phyloP scores from a whole-genome alignment of 192 early-diverging fungal species.

The Oehlia diaphana region DNA sequence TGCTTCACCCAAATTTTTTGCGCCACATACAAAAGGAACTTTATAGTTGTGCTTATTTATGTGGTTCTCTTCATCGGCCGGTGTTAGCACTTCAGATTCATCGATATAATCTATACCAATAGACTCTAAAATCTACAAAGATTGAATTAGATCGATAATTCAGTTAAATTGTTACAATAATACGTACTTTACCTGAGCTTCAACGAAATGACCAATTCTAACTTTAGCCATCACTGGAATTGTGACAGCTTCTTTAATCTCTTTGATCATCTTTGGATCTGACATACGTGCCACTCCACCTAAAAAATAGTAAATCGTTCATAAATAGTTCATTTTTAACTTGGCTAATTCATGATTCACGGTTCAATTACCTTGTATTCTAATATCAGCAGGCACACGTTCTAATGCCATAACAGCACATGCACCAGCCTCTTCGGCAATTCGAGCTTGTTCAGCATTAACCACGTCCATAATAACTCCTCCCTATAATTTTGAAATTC shows the following conservation, averaged over 20 bases:
- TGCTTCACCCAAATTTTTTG: constrained; percentile 96
- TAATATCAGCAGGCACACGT: constrained; percentile 98
- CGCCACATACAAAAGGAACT: constrained; percentile 95
- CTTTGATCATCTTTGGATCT: constrained; percentile 96
- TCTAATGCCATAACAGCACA: constrained; percentile 97
- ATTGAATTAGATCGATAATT: constrained; percentile 1
- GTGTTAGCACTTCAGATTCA: constrained; percentile 94
- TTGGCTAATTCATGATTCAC: background rate
- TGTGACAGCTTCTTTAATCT: constrained; percentile 91
- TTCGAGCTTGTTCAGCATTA: constrained; percentile 95
- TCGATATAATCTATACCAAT: constrained; percentile 97
- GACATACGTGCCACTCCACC: constrained; percentile 98
- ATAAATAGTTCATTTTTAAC: constrained; percentile 12
- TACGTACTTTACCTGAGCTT: constrained; percentile 69
- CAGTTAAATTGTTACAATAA: background rate
- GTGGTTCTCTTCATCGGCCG: constrained; percentile 95
- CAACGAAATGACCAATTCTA: constrained; percentile 98
- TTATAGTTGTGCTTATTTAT: constrained; percentile 93
- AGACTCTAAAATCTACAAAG: constrained; percentile 76
- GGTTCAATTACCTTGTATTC: constrained; percentile 73
- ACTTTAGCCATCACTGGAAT: constrained; percentile 99
- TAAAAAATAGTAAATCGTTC: constrained; percentile 22
- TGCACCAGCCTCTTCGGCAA: constrained; percentile 97
- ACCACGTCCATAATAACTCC: constrained; percentile 99
- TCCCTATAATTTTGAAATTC: constrained; percentile 56